Evolutionary conservation across 2,329 filamentous ascomycete species (phyloP).

Genomic region (Exophiala oligosperma): DNA sequence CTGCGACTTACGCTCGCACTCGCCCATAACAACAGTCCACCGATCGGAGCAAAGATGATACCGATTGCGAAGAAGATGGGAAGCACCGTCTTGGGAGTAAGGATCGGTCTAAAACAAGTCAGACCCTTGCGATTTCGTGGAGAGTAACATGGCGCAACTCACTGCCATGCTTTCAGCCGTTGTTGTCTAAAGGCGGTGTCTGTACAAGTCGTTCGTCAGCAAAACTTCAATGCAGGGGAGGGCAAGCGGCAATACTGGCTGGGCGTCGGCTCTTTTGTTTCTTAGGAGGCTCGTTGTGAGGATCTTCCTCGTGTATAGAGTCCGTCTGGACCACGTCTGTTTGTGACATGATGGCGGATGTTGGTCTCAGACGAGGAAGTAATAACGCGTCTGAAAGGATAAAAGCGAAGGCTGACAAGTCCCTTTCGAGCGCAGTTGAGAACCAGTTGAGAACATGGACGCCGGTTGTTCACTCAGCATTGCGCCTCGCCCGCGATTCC

Average conservation of each 20-base stretch:
- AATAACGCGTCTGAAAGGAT: not conserved
- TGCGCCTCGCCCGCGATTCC: slow-evolving; percentile 7
- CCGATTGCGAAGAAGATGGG: slow-evolving; percentile 90
- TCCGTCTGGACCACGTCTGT: slow-evolving; percentile 41
- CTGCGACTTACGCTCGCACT: slow-evolving; percentile 66
- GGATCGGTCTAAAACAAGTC: slow-evolving; percentile 68
- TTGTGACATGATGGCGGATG: slow-evolving; percentile 43
- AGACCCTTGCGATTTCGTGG: not conserved
- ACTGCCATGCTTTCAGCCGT: slow-evolving; percentile 98
- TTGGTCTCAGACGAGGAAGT: not conserved
- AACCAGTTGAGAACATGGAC: not conserved
- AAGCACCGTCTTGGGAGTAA: slow-evolving; percentile 90
- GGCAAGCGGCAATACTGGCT: slow-evolving; percentile 63
- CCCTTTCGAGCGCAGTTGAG: not conserved
- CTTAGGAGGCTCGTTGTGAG: slow-evolving; percentile 55
- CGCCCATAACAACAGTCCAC: slow-evolving; percentile 80
- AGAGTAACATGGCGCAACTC: slow-evolving; percentile 44
- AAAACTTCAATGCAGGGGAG: not conserved
- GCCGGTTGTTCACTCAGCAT: slow-evolving; percentile 1
- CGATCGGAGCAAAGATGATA: slow-evolving; percentile 90
- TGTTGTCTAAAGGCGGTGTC: slow-evolving; percentile 97
- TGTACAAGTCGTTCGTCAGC: slow-evolving; percentile 40
- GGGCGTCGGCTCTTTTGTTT: slow-evolving; percentile 91
- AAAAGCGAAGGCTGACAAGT: slow-evolving; percentile 2
- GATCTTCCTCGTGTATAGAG: slow-evolving; percentile 46